A percentile compares a stretch with the other conserved stretches of the same genome.
Conservation (phyloP, 768 basidiomycete species). For the Agaricus blazei region DNA sequence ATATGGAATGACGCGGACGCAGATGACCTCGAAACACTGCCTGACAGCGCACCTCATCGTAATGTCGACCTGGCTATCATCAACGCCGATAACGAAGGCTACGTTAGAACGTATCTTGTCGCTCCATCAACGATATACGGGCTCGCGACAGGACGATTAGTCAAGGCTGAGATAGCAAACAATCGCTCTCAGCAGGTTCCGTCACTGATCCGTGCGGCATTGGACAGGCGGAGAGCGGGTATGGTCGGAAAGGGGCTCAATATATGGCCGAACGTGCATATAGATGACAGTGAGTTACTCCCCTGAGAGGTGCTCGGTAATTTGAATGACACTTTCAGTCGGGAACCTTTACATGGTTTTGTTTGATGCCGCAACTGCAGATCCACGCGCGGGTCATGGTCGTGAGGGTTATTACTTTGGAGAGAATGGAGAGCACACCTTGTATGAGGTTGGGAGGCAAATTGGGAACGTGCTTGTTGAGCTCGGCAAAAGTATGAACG, state of each 20-base stretch:
- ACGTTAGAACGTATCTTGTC: conserved; percentile 46
- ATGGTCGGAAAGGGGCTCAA: conserved; percentile 55
- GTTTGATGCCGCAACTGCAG: conserved; percentile 30
- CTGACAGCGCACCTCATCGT: conserved; percentile 42
- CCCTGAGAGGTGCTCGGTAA: conserved; percentile 11
- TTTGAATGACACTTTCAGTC: conserved; percentile 25
- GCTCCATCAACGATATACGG: conserved; percentile 59
- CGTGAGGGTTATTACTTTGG: conserved; percentile 52
- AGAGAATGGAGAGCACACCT: conserved; percentile 42
- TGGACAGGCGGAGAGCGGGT: conserved; percentile 46
- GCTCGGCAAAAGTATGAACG: conserved; percentile 28
- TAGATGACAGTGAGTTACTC: conserved; percentile 41
- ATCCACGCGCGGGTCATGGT: conserved; percentile 35
- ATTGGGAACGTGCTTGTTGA: conserved; percentile 34
- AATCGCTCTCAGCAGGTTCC: conserved; percentile 50
- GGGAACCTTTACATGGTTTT: conserved; percentile 38
- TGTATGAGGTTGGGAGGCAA: conserved; percentile 35
- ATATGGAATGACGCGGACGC: conserved; percentile 48
- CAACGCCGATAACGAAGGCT: conserved; percentile 46
- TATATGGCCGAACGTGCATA: conserved; percentile 52
- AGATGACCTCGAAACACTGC: conserved; percentile 39
- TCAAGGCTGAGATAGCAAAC: conserved; percentile 49
- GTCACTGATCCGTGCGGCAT: conserved; percentile 33
- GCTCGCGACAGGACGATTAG: conserved; percentile 40
- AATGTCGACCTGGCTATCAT: conserved; percentile 43